Evolutionary conservation across 257 asterid genomes (phyloP), one percentile per base, ranked within the genome.

Genomic region (Oldenlandia corymbosa): DNA sequence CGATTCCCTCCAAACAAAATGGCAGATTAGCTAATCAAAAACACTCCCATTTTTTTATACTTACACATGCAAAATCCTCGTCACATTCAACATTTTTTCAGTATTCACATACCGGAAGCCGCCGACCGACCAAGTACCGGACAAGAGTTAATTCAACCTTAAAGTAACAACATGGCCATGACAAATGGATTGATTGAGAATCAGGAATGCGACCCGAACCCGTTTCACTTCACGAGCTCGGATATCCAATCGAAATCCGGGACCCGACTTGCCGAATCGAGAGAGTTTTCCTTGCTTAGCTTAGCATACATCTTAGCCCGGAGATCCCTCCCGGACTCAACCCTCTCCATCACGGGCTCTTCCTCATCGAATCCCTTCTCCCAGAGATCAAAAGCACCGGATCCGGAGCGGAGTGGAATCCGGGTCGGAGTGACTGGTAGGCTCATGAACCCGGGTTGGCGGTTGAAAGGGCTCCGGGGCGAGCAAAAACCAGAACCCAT

Each of bases 261-360:
- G 57, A 52, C 71, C 53, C 73, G 72, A 7, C 69, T 77, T 10
- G 67, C 74, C 23, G 85, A 85, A 60, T 84, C 84, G n/a, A 90
- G 76, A 0, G 94, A 85, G 80, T 89, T 89, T 23, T 89, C 97
- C 82, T 64, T 79, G 4, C 93, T 82, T 43, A 89, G 86, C 62
- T 87, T 87, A 3, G 90, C 88, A 34, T 87, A 89, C 46, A 89
- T 77, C 59, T 70, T 83, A 14, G 87, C 95, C 0, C 97, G 83
- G 27, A 89, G 83, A 60, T 80, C 87, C 50, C 70, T 67, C 7
- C 96, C 96, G 1, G 96, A 89, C 70, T 89, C 96, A 0, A 89
- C 96, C 65, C 96, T 67, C 70, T 89, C 95, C 97, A 89, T 81
- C 46, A 31, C 78, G 2, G 92, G 92, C 62, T 86, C 96, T 68